These are phyloP conservation scores for Tuber indicum DNA, from an alignment of 495 filamentous ascomycete species.

Conservation along the genomic window DNA sequence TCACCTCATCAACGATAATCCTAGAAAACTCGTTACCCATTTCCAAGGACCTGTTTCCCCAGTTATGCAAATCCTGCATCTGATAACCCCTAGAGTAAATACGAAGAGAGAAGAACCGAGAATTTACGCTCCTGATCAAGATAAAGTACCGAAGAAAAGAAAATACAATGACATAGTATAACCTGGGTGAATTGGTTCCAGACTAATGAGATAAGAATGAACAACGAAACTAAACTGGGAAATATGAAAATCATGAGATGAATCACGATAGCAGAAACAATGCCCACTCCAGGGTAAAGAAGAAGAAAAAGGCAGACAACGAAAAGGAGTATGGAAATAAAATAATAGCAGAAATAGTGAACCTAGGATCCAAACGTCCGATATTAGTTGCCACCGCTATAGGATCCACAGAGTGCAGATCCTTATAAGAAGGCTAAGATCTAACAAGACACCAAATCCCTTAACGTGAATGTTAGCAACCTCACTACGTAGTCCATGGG, in stretches of 20 bases:
- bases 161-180: constrained; percentile 31
- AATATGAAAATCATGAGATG: neutral
- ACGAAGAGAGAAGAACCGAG: constrained; percentile 12
- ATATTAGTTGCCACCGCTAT: neutral
- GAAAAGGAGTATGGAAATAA: constrained; percentile 24
- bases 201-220: constrained; percentile 34
- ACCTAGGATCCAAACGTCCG: constrained; percentile 27
- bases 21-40: constrained; percentile 15
- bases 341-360: constrained; percentile 9
- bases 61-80: constrained; percentile 16
- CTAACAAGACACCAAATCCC: constrained; percentile 17
- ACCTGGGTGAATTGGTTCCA: constrained; percentile 28
- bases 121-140: constrained; percentile 1
- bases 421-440: neutral
- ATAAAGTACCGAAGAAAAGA: constrained; percentile 8
- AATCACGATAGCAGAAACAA: neutral
- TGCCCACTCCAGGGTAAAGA: neutral
- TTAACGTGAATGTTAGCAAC: neutral
- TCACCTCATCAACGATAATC: constrained; percentile 18
- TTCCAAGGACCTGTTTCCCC: constrained; percentile 11
- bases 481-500: neutral
- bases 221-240: constrained; percentile 18
- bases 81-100: constrained; percentile 20
- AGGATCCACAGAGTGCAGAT: neutral
- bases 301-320: neutral